Conservation (phyloP, 352 stramenopile species). For the Phytophthora sp. region DNA sequence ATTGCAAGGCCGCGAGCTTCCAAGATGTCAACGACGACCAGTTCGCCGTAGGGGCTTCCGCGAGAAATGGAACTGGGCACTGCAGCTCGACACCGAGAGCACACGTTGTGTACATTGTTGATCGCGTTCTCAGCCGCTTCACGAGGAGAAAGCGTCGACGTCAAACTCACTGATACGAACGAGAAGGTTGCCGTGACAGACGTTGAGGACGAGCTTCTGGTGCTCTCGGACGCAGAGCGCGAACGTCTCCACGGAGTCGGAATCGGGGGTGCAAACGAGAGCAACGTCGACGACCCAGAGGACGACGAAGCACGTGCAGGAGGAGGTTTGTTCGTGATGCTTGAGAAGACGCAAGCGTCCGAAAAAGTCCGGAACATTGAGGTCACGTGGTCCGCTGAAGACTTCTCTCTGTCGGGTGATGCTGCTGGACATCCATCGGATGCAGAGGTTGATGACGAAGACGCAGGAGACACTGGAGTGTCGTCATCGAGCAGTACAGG, state of each 20-base stretch:
- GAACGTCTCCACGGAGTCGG: constrained; percentile 59
- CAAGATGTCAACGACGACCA: constrained; percentile 72
- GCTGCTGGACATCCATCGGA: constrained; percentile 34
- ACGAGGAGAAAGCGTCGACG: constrained; percentile 26
- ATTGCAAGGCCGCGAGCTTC: constrained; percentile 54
- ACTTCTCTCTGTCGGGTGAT: constrained; percentile 30
- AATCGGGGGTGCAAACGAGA: constrained; percentile 55
- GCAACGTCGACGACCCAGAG: constrained; percentile 25
- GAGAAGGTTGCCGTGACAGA: constrained; percentile 21
- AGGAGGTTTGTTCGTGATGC: constrained; percentile 20
- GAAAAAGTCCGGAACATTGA: constrained; percentile 50
- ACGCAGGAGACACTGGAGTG: constrained; percentile 20
- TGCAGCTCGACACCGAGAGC: constrained; percentile 23
- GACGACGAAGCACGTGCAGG: constrained; percentile 13
- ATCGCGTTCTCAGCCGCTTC: constrained; percentile 44
- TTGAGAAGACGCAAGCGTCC: constrained; percentile 33
- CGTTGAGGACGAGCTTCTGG: constrained; percentile 17
- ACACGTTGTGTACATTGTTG: constrained; percentile 65
- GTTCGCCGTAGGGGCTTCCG: constrained; percentile 66
- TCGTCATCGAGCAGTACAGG: background rate
- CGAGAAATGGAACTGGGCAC: constrained; percentile 36
- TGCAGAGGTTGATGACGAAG: constrained; percentile 30
- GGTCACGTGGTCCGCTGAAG: constrained; percentile 28
- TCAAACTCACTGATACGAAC: constrained; percentile 22
- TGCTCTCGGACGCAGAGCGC: constrained; percentile 27